Base-by-base conservation (phyloP, 768 basidiomycete species). In the Hygrocybe coccinea region DNA sequence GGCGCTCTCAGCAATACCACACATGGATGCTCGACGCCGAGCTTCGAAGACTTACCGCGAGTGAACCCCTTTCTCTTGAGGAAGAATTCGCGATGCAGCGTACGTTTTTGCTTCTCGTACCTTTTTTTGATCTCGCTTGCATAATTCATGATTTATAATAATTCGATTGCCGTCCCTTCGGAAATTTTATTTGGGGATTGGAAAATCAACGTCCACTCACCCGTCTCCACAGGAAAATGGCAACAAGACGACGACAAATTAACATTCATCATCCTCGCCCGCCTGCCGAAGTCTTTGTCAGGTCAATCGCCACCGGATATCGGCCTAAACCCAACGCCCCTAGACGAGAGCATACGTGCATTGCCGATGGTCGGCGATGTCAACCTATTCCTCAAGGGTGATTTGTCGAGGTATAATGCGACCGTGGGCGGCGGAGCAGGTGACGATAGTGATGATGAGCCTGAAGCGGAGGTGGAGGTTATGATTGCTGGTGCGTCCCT, bases 61-160 rank as follows among this genome's bases (percentile, higher is more conserved):
- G 89, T 56, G 92, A 95, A 61, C 86, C 87, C 3, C 76, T 97
- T 39, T 81, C 79, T 7, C 71, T 92, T 6, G 84, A 87, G 57
- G 82, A 95, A 64, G 94, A 95, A 64, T 85, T 86, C 57, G 85
- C 86, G 21, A 95, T 95, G 93, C 93, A 95, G 68, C 75, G 93
- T 92, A 62, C 5, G 67, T 62, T 12, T 25, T 11, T 10, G 10
- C 11, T n/a, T n/a, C n/a, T n/a, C n/a, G n/a, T n/a, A n/a, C n/a
- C n/a, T 41, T 19, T 41, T 29, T 29, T 29, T 29, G 3, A 8
- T 29, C 29, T 29, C 29, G 29, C 8, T 29, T 29, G 29, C 29
- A 8, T 29, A 29, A 29, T 29, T 4, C n/a, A n/a, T n/a, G n/a
- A n/a, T n/a, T n/a, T n/a, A n/a, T n/a, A n/a, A n/a, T n/a, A n/a